phyloP scores from a whole-genome alignment of 2,329 filamentous ascomycete genomes.

The Thielaviopsis euricoi region DNA sequence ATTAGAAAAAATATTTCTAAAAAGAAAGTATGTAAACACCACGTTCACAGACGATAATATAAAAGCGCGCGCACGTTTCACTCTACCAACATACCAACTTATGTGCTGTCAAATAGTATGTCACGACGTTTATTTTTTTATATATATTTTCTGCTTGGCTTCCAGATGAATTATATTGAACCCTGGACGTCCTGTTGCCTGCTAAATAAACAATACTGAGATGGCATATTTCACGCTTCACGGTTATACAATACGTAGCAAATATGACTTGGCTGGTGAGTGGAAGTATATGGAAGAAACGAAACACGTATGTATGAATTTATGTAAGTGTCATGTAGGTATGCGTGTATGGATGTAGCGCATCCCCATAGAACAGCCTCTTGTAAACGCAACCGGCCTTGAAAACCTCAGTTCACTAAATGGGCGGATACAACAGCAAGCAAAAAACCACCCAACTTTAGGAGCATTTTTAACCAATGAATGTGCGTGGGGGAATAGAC shows the following conservation, averaged over 20 bases:
- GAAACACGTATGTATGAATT: too few relatives aligned
- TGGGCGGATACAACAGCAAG: background rate
- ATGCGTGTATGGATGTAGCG: too few relatives aligned
- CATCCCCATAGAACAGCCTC: too few relatives aligned
- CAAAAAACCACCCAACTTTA: background rate
- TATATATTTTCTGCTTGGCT: background rate
- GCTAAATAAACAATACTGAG: background rate
- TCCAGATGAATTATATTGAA: background rate
- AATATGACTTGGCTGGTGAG: background rate
- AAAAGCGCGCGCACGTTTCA: too few relatives aligned
- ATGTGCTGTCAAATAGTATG: background rate
- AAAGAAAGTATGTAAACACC: background rate
- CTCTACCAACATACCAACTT: background rate
- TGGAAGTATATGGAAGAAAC: too few relatives aligned
- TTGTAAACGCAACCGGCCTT: background rate
- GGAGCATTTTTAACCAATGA: background rate
- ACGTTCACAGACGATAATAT: too few relatives aligned
- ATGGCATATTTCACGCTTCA: background rate
- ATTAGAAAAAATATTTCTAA: background rate
- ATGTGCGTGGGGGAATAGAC: background rate
- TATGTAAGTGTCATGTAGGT: too few relatives aligned
- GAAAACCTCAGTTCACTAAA: background rate
- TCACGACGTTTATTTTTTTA: too few relatives aligned
- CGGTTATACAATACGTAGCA: background rate
- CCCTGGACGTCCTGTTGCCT: background rate